Base-by-base conservation (phyloP, 352 stramenopile species). In the Pythium sp. region DNA sequence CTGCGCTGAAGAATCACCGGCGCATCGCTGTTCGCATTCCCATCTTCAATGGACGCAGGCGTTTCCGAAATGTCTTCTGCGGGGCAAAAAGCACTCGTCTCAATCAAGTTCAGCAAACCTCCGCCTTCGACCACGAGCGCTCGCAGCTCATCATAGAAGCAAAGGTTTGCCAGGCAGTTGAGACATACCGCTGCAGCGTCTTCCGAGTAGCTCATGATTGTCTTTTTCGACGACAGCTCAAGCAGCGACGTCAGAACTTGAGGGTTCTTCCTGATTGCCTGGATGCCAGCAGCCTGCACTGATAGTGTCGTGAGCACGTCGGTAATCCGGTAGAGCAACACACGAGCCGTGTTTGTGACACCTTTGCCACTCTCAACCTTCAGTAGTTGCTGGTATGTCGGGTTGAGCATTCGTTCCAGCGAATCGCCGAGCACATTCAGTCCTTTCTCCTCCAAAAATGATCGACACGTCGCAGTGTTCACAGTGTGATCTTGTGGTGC, bases 291-390 rank as follows among this genome's bases (percentile, higher is more conserved):
- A 7, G 66, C 36, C 18, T 86, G 56, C 30, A 75, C 60, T 0
- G 79, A 80, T 22, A 94, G 65, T 14, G 80, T 80, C 1, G 76
- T 83, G 11, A 94, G 67, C 12, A 93, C 57, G 14, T 92, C 84
- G 18, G 79, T 91, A n/a, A 82, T 76, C 24, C 85, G 86, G 72
- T 85, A 90, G 14, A 95, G 74, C 34, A 95, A 69, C 20, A 83
- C 71, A 18, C 83, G 81, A 1, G 85, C 84, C 51, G 84, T 87
- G 65, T 84, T 80, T 24, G 74, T 58, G 7, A 64, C 73, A 9
- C 63, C 62, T 34, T 68, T 67, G 2, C 62, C 62, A 20, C 65
- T 77, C 32, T 71, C 74, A 0, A 68, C 73, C 32, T 77, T 80
- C 8, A 95, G 69, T 11, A 93, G 67, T 30, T 92, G 77, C 62